A percentile compares a stretch with the other conserved stretches of the same genome.
Conservation (phyloP, 2,329 filamentous ascomycete genomes). For the Neofusicoccum kwambonambiense region DNA sequence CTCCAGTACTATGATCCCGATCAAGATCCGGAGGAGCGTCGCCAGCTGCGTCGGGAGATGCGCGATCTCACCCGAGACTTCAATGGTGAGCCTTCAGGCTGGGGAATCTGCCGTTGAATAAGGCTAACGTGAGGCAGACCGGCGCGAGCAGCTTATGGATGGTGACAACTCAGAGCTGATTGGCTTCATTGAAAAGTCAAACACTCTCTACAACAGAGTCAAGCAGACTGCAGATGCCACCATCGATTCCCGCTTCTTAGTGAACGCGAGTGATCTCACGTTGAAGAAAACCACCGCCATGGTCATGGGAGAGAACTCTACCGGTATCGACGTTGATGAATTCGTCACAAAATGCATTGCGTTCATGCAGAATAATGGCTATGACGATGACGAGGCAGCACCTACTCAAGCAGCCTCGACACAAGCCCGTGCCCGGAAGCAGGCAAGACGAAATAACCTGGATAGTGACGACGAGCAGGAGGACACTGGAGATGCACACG, state of each 20-base stretch:
- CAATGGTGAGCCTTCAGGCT: conserved; percentile 47
- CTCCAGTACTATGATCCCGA: conserved; percentile 71
- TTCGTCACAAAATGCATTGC: conserved; percentile 87
- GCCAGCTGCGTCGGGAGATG: conserved; percentile 67
- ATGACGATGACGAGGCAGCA: conserved; percentile 47
- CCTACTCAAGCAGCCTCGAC: conserved; percentile 48
- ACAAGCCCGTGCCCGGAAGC: conserved; percentile 51
- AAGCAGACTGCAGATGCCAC: conserved; percentile 89
- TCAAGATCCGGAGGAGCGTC: conserved; percentile 72
- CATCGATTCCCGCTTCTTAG: conserved; percentile 82
- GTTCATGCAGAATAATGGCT: conserved; percentile 72
- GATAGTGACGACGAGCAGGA: conserved; percentile 63
- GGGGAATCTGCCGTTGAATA: background rate
- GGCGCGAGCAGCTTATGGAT: conserved; percentile 68
- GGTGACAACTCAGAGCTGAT: conserved; percentile 64
- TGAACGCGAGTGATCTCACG: conserved; percentile 75
- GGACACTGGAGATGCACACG: conserved; percentile 72
- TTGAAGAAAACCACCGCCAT: conserved; percentile 75
- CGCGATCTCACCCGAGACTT: conserved; percentile 65
- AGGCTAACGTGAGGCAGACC: conserved; percentile 53
- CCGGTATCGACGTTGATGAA: conserved; percentile 84
- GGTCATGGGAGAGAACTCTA: conserved; percentile 67
- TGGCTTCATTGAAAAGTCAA: conserved; percentile 64
- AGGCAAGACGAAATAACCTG: conserved; percentile 41
- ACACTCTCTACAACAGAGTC: conserved; percentile 65